phyloP scores from a whole-genome alignment of 1,284 basidiomycete species.

The Sanghuangporus sanghuang region DNA sequence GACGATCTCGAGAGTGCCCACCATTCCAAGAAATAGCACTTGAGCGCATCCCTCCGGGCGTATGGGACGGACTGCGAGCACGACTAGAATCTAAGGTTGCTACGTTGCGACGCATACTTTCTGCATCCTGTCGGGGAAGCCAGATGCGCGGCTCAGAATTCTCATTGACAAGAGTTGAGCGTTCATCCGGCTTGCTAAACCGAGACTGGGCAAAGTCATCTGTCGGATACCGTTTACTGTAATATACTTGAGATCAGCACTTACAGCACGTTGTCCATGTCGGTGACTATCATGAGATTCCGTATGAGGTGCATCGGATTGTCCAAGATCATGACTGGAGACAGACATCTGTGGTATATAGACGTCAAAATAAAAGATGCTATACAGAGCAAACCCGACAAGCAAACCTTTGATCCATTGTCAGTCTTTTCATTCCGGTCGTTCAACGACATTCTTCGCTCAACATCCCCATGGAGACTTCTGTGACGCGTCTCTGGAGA shows the following conservation, averaged over 20 bases:
- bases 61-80: not conserved
- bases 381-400: not conserved
- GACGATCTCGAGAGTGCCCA: no score
- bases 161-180: not conserved
- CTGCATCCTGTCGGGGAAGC: conserved; percentile 10
- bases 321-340: not conserved
- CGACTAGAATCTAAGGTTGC: not conserved
- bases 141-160: conserved; percentile 6
- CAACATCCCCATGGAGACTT: conserved; percentile 1
- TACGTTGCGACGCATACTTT: not conserved
- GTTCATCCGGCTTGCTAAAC: conserved; percentile 3
- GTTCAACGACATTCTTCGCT: conserved; percentile 10
- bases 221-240: not conserved
- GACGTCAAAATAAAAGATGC: not conserved
- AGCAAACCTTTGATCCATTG: not conserved
- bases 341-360: not conserved
- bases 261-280: conserved; percentile 5
- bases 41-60: not conserved
- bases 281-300: not conserved
- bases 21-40: no score
- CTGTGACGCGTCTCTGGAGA: not conserved
- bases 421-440: not conserved
- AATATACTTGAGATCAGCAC: not conserved
- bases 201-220: conserved; percentile 6
- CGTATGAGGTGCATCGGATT: not conserved